Evolutionary conservation across 345 rosid species (phyloP).

Genomic region (Citropsis articulata): DNA sequence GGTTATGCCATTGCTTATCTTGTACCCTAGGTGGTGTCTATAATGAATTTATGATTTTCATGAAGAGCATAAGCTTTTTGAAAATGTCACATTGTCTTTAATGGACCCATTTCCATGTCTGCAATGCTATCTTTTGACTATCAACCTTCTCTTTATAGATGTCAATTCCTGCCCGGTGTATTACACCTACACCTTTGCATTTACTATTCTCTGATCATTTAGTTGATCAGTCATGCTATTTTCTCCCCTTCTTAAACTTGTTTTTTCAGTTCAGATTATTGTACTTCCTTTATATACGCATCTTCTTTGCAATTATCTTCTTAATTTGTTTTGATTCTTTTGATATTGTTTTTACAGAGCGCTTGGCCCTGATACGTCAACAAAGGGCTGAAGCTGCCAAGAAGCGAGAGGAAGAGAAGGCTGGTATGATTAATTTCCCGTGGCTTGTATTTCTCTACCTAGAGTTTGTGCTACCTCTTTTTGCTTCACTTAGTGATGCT

Average conservation of each 20-base stretch:
- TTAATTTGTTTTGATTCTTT: background rate
- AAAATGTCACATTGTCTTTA: background rate
- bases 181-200: background rate
- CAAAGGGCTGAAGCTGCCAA: constrained; percentile 76
- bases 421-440: constrained; percentile 31
- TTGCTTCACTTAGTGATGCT: background rate
- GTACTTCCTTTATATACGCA: background rate
- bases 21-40: background rate
- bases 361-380: constrained; percentile 77
- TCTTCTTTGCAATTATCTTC: background rate
- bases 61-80: background rate
- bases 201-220: background rate
- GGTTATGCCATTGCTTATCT: background rate
- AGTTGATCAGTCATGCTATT: background rate
- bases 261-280: background rate
- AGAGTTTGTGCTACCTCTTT: background rate
- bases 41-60: background rate
- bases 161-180: background rate
- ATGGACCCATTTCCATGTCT: background rate
- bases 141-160: background rate
- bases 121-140: background rate
- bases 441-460: background rate
- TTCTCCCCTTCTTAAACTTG: background rate
- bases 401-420: constrained; percentile 67
- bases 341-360: constrained; percentile 44